phyloP scores from a whole-genome alignment of 495 filamentous ascomycete genomes.

The Penicillium lividum region DNA sequence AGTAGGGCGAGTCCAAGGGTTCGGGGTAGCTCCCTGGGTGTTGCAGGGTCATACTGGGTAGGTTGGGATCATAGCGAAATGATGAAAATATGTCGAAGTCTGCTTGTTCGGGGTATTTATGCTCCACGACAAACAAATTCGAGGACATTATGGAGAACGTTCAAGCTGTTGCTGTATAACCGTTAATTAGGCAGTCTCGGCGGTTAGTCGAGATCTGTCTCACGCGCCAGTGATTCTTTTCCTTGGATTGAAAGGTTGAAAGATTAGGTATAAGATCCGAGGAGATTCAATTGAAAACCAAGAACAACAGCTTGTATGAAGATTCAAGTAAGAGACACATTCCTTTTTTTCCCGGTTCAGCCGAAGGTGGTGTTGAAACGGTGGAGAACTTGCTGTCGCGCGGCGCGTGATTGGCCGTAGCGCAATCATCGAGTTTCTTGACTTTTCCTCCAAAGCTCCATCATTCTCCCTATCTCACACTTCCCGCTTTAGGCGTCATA shows the following conservation, averaged over 20 bases:
- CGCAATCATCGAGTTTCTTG: constrained; percentile 26
- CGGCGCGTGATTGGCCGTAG: constrained; percentile 41
- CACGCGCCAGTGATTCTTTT: neutral
- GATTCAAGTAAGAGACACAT: neutral
- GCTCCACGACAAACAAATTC: neutral
- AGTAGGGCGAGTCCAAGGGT: constrained; percentile 63
- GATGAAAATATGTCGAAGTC: constrained; percentile 69
- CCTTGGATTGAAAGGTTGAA: neutral
- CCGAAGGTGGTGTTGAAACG: constrained; percentile 9
- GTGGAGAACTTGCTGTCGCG: constrained; percentile 30
- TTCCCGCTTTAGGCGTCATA: constrained; percentile 25
- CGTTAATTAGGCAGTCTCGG: neutral
- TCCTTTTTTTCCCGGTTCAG: constrained; percentile 8
- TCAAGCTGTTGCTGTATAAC: neutral
- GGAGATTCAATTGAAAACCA: neutral
- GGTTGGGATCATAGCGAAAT: constrained; percentile 69
- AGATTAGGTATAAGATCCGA: neutral
- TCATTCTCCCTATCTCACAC: constrained; percentile 36
- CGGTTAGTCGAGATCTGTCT: constrained; percentile 5
- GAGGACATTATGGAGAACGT: neutral
- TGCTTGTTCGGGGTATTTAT: neutral
- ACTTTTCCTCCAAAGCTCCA: constrained; percentile 42
- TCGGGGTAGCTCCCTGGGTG: constrained; percentile 44
- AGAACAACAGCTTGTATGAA: neutral
- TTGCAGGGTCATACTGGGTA: constrained; percentile 43